Percentiles rank a stretch among this genome's conserved stretches.
These are phyloP conservation scores for Ophiostoma piceae DNA, from an alignment of 2,329 filamentous ascomycete species.

Conservation along the genomic window DNA sequence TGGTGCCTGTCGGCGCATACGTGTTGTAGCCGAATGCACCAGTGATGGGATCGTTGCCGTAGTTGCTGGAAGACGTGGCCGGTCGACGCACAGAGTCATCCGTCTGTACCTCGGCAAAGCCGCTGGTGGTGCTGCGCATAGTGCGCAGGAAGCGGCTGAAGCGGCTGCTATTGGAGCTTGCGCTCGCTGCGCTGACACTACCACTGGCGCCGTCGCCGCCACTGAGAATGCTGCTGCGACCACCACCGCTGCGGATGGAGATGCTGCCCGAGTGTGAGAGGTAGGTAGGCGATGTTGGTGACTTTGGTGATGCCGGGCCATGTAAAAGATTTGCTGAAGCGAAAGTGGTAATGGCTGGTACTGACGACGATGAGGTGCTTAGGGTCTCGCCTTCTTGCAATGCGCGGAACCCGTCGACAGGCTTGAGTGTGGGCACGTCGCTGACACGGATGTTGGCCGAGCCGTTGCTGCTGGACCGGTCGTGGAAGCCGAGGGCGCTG, in stretches of 20 bases:
- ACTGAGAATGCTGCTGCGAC: neutral
- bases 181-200: neutral
- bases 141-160: neutral
- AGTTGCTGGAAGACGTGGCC: neutral
- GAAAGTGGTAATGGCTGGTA: neutral
- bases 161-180: neutral
- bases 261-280: neutral
- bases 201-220: neutral
- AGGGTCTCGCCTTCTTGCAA: neutral
- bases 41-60: neutral
- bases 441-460: constrained; percentile 9
- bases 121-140: constrained; percentile 12
- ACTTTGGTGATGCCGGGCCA: neutral
- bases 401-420: neutral
- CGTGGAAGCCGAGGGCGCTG: constrained; percentile 14
- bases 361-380: neutral
- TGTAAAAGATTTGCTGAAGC: neutral
- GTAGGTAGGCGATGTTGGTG: neutral
- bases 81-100: neutral
- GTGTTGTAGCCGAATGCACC: neutral
- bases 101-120: neutral
- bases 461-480: constrained; percentile 1
- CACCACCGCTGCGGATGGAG: constrained; percentile 1
- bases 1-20: neutral
- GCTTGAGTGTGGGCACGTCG: neutral